Percentiles rank a stretch among this genome's conserved stretches.
Conservation (phyloP, 495 filamentous ascomycete species). For the Aspergillus bridgeri region DNA sequence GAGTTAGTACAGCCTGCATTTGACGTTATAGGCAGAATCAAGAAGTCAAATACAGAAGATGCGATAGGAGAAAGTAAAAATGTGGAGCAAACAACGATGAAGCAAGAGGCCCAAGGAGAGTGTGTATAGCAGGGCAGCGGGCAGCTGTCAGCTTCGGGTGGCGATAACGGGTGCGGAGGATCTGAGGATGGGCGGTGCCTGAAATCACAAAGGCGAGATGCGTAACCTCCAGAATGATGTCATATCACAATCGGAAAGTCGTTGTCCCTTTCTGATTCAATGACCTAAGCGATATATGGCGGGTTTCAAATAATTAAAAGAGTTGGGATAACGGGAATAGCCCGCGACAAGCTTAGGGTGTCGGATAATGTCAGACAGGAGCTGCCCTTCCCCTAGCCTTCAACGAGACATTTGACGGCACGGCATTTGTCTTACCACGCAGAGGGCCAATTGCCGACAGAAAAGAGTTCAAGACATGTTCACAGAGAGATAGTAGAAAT, state of each 20-base stretch:
- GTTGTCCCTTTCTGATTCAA: background rate
- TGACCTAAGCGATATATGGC: background rate
- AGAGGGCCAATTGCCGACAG: background rate
- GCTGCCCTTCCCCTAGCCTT: background rate
- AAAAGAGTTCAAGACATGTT: background rate
- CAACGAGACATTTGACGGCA: background rate
- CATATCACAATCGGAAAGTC: background rate
- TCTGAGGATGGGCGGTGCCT: background rate
- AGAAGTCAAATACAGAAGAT: background rate
- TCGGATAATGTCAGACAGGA: background rate
- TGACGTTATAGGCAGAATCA: background rate
- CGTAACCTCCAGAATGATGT: background rate
- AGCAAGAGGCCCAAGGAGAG: background rate
- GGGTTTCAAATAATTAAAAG: background rate
- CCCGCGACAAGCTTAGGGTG: background rate
- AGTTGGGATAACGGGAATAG: background rate
- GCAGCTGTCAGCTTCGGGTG: background rate
- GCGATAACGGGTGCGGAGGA: background rate
- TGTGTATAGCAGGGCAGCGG: background rate
- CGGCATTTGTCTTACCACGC: background rate
- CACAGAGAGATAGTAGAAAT: background rate
- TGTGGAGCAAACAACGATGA: background rate
- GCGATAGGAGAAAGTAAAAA: background rate
- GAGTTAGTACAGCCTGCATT: background rate
- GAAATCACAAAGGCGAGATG: background rate